Base-by-base conservation (phyloP, 192 early-diverging fungal genomes). In the Mortierella antarctica region DNA sequence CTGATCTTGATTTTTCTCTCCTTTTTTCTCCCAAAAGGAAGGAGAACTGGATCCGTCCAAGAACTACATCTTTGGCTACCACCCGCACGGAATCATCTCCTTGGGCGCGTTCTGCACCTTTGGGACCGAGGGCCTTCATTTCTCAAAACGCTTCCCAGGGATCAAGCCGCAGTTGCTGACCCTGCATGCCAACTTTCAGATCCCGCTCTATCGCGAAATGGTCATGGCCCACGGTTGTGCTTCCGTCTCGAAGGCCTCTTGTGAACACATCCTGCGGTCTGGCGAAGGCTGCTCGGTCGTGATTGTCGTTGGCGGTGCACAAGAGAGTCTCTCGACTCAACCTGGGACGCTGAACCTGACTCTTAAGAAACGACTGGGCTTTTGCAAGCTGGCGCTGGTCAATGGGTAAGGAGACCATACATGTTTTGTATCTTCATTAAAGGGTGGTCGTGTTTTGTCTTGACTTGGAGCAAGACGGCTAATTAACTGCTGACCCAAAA, bases 271-370 rank as follows among this genome's bases (percentile, higher is more conserved):
- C 42, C 84, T 98, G 51, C 73, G 52, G 9, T 87, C 85, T 15
- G 93, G 92, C 6, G 88, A 85, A 62, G 93, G 86, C 23, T 83
- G 85, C 63, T 90, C 86, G 53, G 88, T 88, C 84, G 91, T 93
- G 62, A 90, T 98, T 61, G 97, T 96, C 7, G 90, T 97, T 6
- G 97, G 97, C 3, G 97, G 97, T 10, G 96, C 96, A 7, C 84
- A 91, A 15, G 97, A 98, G 65, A 88, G 92, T n/a, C 85, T 94
- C 59, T 67, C 87, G 39, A 91, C 92, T 1, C 84, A 86, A n/a
- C 88, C 89, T 9, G 85, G 87, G 13, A 76, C 83, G 3, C 68
- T 86, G 46, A 92, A 95, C 58, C 77, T 96, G 46, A 89, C 93
- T 1, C 72, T 96, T 49, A 87, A 89, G 65, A 93, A 91, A 63